Base-by-base conservation (phyloP, 2,329 filamentous ascomycete genomes). In the Fusarium illudens region DNA sequence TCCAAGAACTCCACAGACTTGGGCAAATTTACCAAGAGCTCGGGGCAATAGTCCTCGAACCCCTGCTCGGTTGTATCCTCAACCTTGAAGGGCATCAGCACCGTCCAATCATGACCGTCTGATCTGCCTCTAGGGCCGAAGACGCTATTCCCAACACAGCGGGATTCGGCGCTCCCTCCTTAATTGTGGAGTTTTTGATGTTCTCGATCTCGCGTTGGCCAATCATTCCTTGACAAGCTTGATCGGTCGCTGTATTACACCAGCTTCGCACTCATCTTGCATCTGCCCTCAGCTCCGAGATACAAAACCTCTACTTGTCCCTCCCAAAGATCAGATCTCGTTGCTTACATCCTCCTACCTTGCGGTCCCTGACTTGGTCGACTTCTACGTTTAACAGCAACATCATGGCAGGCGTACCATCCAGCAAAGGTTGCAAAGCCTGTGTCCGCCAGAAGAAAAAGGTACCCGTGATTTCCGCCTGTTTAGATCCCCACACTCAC, bases 391-490 rank as follows among this genome's bases (percentile, higher is more conserved):
- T 8, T 3, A 12, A 7, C 8, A 17, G 15, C 9, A 27, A 27
- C 9, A 42, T 37, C 1, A 85, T 86, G 84, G 82, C 84, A 0
- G 84, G 84, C 12, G 84, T 86, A 10, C 84, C 84, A 7, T 81
- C 80, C 5, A 80, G 82, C 46, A 79, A 80, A 63, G 84, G 81
- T 22, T 86, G 84, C 61, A 80, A 84, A 36, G 80, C 76, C 13
- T 86, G 83, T 68, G 79, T 82, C 32, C 82, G 78, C 62, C 81
- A 84, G 65, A 86, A 85, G 79, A 86, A 86, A 75, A 86, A 85
- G 80, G 84, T 83, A 72, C 12, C 66, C 39, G 20, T 12, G 15
- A 5, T 6, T 17, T 25, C 8, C 17, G 6, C 13, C 11, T 6
- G 4, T 25, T 25, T 34, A 10, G 32, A 20, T 19, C 17, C 19